phyloP scores from a whole-genome alignment of 257 asterid genomes.

The Mentha longifolia region DNA sequence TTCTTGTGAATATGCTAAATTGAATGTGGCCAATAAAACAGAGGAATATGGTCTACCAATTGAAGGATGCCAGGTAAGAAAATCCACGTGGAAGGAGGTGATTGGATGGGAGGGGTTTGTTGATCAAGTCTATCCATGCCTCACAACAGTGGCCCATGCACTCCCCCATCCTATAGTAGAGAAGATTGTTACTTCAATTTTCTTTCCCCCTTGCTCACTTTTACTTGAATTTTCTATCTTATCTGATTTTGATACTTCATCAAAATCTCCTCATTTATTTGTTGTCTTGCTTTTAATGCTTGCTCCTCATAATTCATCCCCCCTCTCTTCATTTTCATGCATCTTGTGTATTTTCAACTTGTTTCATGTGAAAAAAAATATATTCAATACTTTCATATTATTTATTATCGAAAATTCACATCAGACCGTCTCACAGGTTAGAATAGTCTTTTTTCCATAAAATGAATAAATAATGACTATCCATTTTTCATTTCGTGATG shows the following conservation, averaged over 20 bases:
- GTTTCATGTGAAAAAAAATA: neutral
- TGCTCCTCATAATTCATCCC: slow-evolving; percentile 32
- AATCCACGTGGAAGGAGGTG: slow-evolving; percentile 41
- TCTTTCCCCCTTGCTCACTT: neutral
- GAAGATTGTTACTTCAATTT: slow-evolving; percentile 36
- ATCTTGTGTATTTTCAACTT: neutral
- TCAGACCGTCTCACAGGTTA: too few relatives aligned
- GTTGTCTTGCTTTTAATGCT: slow-evolving; percentile 45
- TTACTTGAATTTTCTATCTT: slow-evolving; percentile 31
- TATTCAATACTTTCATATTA: too few relatives aligned
- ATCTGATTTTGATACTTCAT: slow-evolving; percentile 47
- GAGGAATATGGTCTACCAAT: slow-evolving; percentile 48
- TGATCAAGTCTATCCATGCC: slow-evolving; percentile 55
- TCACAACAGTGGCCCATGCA: slow-evolving; percentile 43
- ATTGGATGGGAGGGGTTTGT: slow-evolving; percentile 45
- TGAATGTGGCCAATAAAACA: slow-evolving; percentile 37
- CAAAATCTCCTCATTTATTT: slow-evolving; percentile 47
- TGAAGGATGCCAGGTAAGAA: slow-evolving; percentile 48
- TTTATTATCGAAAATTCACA: too few relatives aligned
- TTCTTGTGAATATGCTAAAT: too few relatives aligned
- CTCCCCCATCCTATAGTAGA: slow-evolving; percentile 36
- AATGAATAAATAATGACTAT: too few relatives aligned
- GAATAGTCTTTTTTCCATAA: too few relatives aligned
- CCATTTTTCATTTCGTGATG: too few relatives aligned
- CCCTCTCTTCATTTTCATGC: neutral